phyloP scores from a whole-genome alignment of 1,284 basidiomycete species.

The Hymenochaete sp. region DNA sequence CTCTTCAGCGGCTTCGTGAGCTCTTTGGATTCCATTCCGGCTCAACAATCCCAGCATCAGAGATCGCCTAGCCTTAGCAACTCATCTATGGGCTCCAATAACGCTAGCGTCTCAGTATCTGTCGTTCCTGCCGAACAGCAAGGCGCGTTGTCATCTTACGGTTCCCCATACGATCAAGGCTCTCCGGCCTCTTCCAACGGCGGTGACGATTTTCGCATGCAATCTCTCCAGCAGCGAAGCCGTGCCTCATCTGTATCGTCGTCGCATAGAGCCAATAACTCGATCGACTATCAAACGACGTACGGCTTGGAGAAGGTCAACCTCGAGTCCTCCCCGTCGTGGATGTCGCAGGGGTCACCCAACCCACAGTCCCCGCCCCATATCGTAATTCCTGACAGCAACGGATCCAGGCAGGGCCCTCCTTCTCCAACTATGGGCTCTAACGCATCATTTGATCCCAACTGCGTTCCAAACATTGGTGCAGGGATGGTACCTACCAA shows the following conservation, averaged over 20 bases:
- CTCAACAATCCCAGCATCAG: conserved; percentile 5
- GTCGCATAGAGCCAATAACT: conserved; percentile 34
- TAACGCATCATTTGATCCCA: conserved; percentile 22
- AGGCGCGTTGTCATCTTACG: conserved; percentile 5
- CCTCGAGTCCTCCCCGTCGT: conserved; percentile 25
- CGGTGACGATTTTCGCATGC: conserved; percentile 26
- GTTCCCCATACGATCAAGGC: conserved; percentile 40
- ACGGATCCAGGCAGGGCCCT: conserved; percentile 16
- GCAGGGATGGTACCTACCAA: neutral
- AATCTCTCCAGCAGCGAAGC: conserved; percentile 37
- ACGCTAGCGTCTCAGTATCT: conserved; percentile 33
- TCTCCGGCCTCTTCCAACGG: conserved; percentile 55
- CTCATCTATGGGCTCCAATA: conserved; percentile 18
- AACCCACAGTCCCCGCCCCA: conserved; percentile 59
- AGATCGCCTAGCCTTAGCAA: conserved; percentile 13
- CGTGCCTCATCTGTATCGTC: conserved; percentile 63
- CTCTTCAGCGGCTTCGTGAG: conserved; percentile 49
- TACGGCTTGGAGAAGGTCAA: conserved; percentile 22
- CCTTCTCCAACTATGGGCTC: conserved; percentile 8
- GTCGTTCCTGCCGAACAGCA: conserved; percentile 33
- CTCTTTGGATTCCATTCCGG: conserved; percentile 20
- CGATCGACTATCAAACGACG: too few relatives aligned
- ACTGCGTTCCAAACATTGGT: conserved; percentile 20
- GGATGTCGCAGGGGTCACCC: conserved; percentile 43
- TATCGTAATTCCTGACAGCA: conserved; percentile 52